Evolutionary conservation across 257 asterid genomes (phyloP), one percentile per base, ranked within the genome.

Genomic region (Henckelia pumila): DNA sequence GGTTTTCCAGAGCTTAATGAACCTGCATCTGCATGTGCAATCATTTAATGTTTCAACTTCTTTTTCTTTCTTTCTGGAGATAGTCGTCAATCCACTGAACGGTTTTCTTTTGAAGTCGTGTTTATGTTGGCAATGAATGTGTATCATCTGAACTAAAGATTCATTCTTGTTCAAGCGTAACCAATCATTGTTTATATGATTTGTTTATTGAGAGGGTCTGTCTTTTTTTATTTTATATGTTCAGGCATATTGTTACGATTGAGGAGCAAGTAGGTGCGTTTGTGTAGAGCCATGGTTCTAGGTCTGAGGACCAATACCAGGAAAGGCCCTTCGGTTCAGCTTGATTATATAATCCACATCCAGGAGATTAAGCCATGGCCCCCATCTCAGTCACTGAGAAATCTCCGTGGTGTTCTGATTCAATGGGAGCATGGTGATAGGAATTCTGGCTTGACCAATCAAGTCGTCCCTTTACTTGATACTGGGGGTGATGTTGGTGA

Each of bases 301-400:
- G 91, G 87, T 67, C 67, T 73, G 63, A 85, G 85, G 86, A 63
- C 79, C 63, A 89, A 81, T 78, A 73, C 70, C 59, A 67, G 91
- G 77, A 80, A 72, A 73, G 57, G 76, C 71, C 89, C 86, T 55
- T 73, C 85, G 8, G 71, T 81, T 66, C 89, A 87, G 37, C 73
- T 85, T 59, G 95, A 89, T 63, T 91, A 81, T 79, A 47, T 71
- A 62, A 63, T 92, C 66, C 78, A 77, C 59, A 78, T 92, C 69
- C 76, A 82, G 63, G 95, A 87, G 77, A 78, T 92, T 58, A 89
- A 78, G 70, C 98, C 96, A 14, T 89, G 98, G 98, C 98, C 96
- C 11, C 96, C 98, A 5, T 89, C 96, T 62, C 92, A 76, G 63
- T 83, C 95, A 2, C 81, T 91, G 56, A 79, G 83, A 66, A 75